A percentile compares a stretch with the other conserved stretches of the same genome.
phyloP scores from a whole-genome alignment of 179 eudicot genomes.

The Carnegiea gigantea region DNA sequence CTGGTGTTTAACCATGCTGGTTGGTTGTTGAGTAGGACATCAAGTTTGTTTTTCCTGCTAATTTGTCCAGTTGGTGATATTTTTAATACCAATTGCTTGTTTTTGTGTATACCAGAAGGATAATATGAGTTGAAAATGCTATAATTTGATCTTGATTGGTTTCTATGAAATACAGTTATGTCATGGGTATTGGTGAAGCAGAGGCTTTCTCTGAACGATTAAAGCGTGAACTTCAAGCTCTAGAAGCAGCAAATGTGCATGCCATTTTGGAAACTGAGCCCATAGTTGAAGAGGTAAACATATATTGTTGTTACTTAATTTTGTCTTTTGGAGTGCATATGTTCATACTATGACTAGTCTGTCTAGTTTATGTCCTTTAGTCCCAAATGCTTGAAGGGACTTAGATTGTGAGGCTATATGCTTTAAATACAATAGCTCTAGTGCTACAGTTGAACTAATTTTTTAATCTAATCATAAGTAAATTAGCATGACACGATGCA shows the following conservation, averaged over 20 bases:
- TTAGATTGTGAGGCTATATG: not conserved
- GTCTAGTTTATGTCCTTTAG: not conserved
- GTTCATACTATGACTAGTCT: not conserved
- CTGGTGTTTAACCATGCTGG: no score
- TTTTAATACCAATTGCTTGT: not conserved
- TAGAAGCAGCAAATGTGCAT: conserved; percentile 99
- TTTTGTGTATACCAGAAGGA: not conserved
- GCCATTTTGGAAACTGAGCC: conserved; percentile 90
- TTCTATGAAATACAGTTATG: conserved; percentile 56
- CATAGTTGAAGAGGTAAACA: conserved; percentile 71
- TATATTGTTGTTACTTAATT: not conserved
- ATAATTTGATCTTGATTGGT: not conserved
- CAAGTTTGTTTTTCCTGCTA: not conserved
- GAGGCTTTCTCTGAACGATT: conserved; percentile 96
- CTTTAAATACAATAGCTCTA: not conserved
- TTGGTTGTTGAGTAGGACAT: no score
- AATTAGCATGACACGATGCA: not conserved
- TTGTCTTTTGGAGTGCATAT: not conserved
- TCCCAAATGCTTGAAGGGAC: not conserved
- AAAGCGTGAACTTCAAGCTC: conserved; percentile 95
- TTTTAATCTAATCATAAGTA: not conserved
- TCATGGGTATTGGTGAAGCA: conserved; percentile 97
- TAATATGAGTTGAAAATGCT: not conserved
- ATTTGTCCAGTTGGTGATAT: not conserved
- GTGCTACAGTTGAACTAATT: no score